Evolutionary conservation across 2,329 filamentous ascomycete species (phyloP), one percentile per base, ranked within the genome.

Genomic region (Ascochyta lentis): DNA sequence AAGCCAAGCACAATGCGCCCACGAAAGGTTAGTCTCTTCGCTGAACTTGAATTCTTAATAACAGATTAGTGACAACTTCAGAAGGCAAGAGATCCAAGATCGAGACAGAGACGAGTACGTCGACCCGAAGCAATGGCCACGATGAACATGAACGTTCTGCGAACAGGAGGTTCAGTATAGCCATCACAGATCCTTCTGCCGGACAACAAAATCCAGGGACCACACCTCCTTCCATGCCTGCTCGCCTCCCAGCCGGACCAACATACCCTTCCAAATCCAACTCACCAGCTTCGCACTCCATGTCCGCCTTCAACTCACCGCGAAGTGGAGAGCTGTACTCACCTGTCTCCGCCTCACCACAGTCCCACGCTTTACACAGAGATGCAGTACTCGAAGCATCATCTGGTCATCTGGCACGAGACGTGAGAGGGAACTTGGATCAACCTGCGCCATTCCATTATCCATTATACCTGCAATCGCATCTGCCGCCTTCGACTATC

Each of bases 1-100:
- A 89, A 69, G 84, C 87, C 43, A 89, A 89, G 70, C 88, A 93
- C 63, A 71, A 69, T 15, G 66, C 67, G 10, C 69, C 71, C 37
- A 70, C 65, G 19, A 73, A 74, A 66, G 73, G 76, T 77, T 55
- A 53, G 70, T 64, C 16, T 16, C 31, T 16, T 41, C 23, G 26
- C 23, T 12, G 24, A 27, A 7, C 12, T 31, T 22, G 26, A 26
- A 15, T 9, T n/a, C 16, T 19, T 22, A 43, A 37, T 56, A 58
- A 58, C 53, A 42, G 22, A 40, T 37, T 53, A 55, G 49, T 69
- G 50, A 73, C 66, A 60, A 47, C 34, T 39, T 48, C 58, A 70
- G 77, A 80, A 68, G 76, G 72, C 49, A 81, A 80, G 57, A 74
- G 78, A 44, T 77, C 78, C 6, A 79, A 74, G 55, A 56, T 79